These are phyloP conservation scores for Lentinus brumalis DNA, from an alignment of 768 basidiomycete species.

Conservation along the genomic window DNA sequence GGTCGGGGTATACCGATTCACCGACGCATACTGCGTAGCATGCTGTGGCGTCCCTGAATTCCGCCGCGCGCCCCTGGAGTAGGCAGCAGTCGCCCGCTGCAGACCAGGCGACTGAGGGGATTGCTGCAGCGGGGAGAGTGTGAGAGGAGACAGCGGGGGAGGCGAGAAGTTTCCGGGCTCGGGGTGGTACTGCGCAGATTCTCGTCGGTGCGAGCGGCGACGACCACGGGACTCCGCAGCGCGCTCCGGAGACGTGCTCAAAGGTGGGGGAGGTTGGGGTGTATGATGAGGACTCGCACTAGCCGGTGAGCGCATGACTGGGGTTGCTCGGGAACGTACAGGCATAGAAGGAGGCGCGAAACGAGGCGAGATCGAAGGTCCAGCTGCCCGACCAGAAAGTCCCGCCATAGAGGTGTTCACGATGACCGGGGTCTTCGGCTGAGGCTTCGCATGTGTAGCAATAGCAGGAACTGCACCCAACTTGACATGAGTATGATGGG, in stretches of 20 bases:
- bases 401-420: not conserved
- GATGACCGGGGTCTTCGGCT: slow-evolving; percentile 4
- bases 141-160: not conserved
- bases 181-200: not conserved
- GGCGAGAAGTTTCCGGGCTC: not conserved
- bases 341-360: not conserved
- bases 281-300: not conserved
- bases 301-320: not conserved
- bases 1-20: slow-evolving; percentile 17
- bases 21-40: not conserved
- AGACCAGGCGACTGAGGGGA: not conserved
- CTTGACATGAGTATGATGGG: slow-evolving; percentile 23
- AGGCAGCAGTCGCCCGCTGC: slow-evolving; percentile 5
- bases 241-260: not conserved
- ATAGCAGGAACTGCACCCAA: slow-evolving; percentile 14
- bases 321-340: not conserved
- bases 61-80: slow-evolving; percentile 12
- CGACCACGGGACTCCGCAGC: slow-evolving; percentile 1
- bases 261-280: not conserved
- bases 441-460: not conserved
- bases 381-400: not conserved
- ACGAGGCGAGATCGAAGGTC: not conserved
- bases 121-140: slow-evolving; percentile 1
- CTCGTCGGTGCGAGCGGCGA: slow-evolving; percentile 5
- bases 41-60: slow-evolving; percentile 6